Percentiles rank a stretch among this genome's conserved stretches.
These are phyloP conservation scores for Cercophora newfieldiana DNA, from an alignment of 495 filamentous ascomycete species.

Conservation along the genomic window DNA sequence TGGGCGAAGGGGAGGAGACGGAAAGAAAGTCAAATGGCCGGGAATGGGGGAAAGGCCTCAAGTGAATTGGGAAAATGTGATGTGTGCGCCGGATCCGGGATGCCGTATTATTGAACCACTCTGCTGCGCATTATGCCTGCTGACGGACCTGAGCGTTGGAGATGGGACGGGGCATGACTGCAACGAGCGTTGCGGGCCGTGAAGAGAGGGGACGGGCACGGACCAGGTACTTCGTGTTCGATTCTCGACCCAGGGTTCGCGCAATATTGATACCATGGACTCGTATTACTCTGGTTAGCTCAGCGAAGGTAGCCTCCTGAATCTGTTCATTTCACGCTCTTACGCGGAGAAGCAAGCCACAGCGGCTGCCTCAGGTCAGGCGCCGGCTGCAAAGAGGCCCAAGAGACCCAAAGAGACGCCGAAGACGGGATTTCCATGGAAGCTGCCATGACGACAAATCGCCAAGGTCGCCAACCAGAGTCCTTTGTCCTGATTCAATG, in stretches of 20 bases:
- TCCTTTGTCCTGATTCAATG: neutral
- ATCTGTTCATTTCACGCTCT: neutral
- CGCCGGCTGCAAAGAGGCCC: neutral
- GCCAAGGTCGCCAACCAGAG: neutral
- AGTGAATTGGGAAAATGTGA: neutral
- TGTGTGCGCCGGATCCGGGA: neutral
- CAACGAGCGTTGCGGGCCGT: neutral
- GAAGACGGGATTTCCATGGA: neutral
- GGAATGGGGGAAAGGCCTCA: neutral
- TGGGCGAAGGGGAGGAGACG: neutral
- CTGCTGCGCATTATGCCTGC: conserved; percentile 34
- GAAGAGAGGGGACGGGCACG: neutral
- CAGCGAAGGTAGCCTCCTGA: neutral
- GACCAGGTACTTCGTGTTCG: too few relatives aligned
- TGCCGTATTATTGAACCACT: conserved; percentile 16
- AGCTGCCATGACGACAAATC: neutral
- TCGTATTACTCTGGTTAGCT: neutral
- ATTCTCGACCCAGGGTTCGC: neutral
- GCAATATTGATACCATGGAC: neutral
- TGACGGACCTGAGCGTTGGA: conserved; percentile 10
- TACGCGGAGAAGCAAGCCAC: neutral
- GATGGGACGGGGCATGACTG: neutral
- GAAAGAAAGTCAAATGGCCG: neutral
- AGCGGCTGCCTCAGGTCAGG: neutral
- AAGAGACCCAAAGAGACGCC: neutral